Evolutionary conservation across 176 grass and related monocot genomes (phyloP).

Genomic region (Cenchrus americanus): DNA sequence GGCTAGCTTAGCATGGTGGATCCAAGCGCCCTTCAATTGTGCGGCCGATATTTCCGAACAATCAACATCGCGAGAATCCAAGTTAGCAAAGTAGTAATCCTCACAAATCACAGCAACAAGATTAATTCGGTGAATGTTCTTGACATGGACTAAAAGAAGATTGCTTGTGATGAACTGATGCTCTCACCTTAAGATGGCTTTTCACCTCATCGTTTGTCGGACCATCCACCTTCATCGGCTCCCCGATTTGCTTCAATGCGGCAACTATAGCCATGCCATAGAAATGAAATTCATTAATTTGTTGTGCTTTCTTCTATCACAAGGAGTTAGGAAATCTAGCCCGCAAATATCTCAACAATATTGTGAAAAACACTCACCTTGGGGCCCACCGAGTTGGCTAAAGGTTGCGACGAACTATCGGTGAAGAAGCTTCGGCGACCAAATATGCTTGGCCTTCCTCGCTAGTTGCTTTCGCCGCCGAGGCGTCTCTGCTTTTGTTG

Average conservation of each 20-base stretch:
- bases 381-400: conserved; percentile 74
- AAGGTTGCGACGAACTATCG: conserved; percentile 72
- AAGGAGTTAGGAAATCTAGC: not conserved
- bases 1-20: conserved; percentile 35
- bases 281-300: conserved; percentile 5
- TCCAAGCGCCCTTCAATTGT: conserved; percentile 61
- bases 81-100: conserved; percentile 24
- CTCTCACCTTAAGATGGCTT: conserved; percentile 97
- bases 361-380: conserved; percentile 55
- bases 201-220: conserved; percentile 98
- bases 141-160: not conserved
- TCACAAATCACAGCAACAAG: not conserved
- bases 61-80: conserved; percentile 18
- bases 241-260: conserved; percentile 94
- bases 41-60: conserved; percentile 88
- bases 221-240: conserved; percentile 92
- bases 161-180: not conserved
- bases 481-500: conserved; percentile 23
- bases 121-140: not conserved
- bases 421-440: conserved; percentile 91
- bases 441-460: conserved; percentile 84
- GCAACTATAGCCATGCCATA: conserved; percentile 68
- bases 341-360: not conserved
- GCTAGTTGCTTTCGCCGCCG: conserved; percentile 57
- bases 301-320: not conserved